A percentile compares a stretch with the other conserved stretches of the same genome.
These are phyloP conservation scores for Botrytis medusae DNA, from an alignment of 2,329 filamentous ascomycete species.

Conservation along the genomic window DNA sequence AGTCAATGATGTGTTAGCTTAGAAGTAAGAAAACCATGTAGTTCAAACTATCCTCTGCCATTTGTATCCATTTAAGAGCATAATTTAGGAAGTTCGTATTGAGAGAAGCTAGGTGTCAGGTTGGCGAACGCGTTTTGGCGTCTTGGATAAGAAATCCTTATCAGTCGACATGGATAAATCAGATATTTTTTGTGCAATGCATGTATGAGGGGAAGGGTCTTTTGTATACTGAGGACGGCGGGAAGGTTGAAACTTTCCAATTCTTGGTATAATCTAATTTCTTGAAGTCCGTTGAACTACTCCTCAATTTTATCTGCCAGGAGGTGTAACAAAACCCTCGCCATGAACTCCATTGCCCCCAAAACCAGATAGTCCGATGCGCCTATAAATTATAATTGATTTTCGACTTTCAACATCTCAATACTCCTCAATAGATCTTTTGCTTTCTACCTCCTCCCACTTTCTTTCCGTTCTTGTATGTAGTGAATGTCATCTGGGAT, in stretches of 20 bases:
- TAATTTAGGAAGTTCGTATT: conserved; percentile 7
- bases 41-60: not conserved
- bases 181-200: conserved; percentile 7
- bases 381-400: conserved; percentile 8
- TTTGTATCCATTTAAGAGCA: not conserved
- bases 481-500: conserved; percentile 60
- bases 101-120: conserved; percentile 19
- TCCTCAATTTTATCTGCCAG: not conserved
- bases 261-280: conserved; percentile 2
- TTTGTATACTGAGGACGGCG: not conserved
- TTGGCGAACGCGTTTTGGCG: conserved; percentile 20
- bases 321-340: not conserved
- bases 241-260: not conserved
- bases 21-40: not conserved
- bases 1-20: conserved; percentile 4
- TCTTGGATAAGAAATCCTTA: conserved; percentile 26
- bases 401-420: not conserved
- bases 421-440: conserved; percentile 18
- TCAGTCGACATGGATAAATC: conserved; percentile 11
- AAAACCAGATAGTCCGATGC: conserved; percentile 7
- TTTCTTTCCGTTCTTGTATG: conserved; percentile 53
- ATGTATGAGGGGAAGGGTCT: conserved; percentile 9
- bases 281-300: not conserved
- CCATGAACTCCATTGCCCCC: conserved; percentile 23
- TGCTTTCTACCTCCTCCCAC: conserved; percentile 40